Conservation (phyloP, 2,329 filamentous ascomycete genomes). For the Verticillium nonalfalfae region DNA sequence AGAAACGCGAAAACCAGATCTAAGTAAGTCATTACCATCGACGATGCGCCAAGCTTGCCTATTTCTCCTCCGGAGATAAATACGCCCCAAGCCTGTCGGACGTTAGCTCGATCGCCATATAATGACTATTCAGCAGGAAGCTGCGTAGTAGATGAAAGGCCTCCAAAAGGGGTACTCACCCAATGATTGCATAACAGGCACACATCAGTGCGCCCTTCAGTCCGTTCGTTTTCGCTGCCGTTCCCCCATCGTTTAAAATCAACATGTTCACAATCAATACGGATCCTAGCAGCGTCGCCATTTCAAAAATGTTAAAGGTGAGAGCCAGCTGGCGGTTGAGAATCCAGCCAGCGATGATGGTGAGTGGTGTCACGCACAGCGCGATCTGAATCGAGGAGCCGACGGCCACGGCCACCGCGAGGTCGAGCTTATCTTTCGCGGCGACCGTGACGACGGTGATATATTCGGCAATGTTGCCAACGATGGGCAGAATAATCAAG, state of each 20-base stretch:
- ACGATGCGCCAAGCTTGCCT: not conserved
- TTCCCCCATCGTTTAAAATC: slow-evolving; percentile 66
- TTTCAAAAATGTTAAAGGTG: slow-evolving; percentile 71
- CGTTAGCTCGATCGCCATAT: not conserved
- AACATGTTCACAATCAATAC: slow-evolving; percentile 70
- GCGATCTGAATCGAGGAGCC: slow-evolving; percentile 57
- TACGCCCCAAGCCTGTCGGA: slow-evolving; percentile 4
- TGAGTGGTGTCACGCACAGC: slow-evolving; percentile 53
- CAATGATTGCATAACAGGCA: slow-evolving; percentile 48
- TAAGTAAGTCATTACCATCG: not conserved
- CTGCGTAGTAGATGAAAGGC: too few relatives aligned
- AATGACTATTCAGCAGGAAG: too few relatives aligned
- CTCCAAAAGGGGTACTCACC: slow-evolving; percentile 13
- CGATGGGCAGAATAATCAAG: slow-evolving; percentile 54
- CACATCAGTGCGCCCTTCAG: slow-evolving; percentile 50
- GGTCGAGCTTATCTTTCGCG: slow-evolving; percentile 53
- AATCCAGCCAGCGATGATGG: slow-evolving; percentile 54
- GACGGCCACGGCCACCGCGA: slow-evolving; percentile 54
- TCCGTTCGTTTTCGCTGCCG: slow-evolving; percentile 48
- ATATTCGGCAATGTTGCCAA: slow-evolving; percentile 58
- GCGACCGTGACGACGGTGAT: slow-evolving; percentile 56
- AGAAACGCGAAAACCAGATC: not conserved
- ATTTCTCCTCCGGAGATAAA: slow-evolving; percentile 1
- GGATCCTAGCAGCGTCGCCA: slow-evolving; percentile 63
- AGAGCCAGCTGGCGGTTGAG: slow-evolving; percentile 52